A percentile compares a stretch with the other conserved stretches of the same genome.
Evolutionary conservation across 768 basidiomycete species (phyloP).

Genomic region (Leccinum boreale): DNA sequence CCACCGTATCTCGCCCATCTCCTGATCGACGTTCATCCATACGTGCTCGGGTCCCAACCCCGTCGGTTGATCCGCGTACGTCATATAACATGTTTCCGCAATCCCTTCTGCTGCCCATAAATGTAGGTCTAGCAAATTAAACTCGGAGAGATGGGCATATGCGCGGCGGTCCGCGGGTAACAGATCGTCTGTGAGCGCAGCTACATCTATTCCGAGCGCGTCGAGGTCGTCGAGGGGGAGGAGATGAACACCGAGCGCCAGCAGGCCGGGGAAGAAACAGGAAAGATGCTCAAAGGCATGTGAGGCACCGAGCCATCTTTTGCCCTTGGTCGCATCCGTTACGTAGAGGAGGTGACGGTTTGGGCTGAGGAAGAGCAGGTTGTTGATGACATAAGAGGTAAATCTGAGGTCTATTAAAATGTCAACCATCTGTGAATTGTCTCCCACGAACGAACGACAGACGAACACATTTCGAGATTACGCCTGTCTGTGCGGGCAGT

Average conservation of each 20-base stretch:
- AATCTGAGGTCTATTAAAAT: constrained; percentile 50
- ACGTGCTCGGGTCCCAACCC: constrained; percentile 63
- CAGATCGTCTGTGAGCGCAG: constrained; percentile 30
- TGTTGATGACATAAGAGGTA: constrained; percentile 58
- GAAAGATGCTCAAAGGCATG: constrained; percentile 68
- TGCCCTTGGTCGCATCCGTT: constrained; percentile 42
- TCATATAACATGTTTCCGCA: constrained; percentile 68
- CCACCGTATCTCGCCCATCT: constrained; percentile 19
- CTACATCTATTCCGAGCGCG: constrained; percentile 43
- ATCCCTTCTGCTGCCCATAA: constrained; percentile 74
- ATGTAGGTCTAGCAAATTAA: constrained; percentile 58
- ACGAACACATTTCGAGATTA: constrained; percentile 67
- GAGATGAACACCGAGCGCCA: constrained; percentile 67
- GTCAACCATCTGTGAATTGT: not conserved
- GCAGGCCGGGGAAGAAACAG: constrained; percentile 74
- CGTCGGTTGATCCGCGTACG: constrained; percentile 66
- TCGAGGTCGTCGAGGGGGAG: constrained; percentile 54
- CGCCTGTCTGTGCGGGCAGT: constrained; percentile 58
- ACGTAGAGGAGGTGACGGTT: constrained; percentile 46
- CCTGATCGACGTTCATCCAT: constrained; percentile 13
- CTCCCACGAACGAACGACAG: not conserved
- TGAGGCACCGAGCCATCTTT: constrained; percentile 31
- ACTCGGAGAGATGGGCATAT: constrained; percentile 37
- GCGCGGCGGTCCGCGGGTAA: constrained; percentile 23
- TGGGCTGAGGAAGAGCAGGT: constrained; percentile 34